Base-by-base conservation (phyloP, 768 basidiomycete genomes). In the Tulasnella sp. region DNA sequence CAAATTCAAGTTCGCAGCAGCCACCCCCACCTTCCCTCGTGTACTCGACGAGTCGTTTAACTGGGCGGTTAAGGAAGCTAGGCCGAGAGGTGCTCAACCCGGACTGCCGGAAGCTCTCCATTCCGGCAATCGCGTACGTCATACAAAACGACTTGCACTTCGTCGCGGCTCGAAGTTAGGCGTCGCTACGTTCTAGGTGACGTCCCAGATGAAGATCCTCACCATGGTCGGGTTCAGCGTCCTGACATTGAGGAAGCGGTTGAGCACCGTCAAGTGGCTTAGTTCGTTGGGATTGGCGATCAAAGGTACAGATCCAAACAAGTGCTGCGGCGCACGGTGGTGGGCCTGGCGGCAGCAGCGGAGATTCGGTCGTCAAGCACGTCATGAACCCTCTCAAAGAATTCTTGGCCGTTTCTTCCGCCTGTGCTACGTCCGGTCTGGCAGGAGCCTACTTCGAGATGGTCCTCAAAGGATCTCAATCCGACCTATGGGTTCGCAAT, bases 371-470 rank as follows among this genome's bases (percentile, higher is more conserved):
- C 38, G 42, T 49, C 14, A 49, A 73, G 22, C 87, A 89, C 79
- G 85, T 87, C 45, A 96, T 97, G 94, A 88, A 90, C 78, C 89
- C 91, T 11, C 82, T 92, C 78, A 94, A 89, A 78, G 96, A 97
- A 0, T 96, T 99, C 83, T 81, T 92, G 68, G 97, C 97, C 1
- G 96, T 99, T 71, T 87, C 89, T 7, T 89, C 91, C 15, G 96
- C 97, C 0, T 99, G 97, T 85, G 90, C 96, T 82, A 97, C 96
- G 0, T 97, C 95, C 0, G 96, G 96, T 34, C 89, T 99, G 67
- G 96, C 96, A 0, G 96, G 96, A 7, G 96, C 97, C 36, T 99
- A 99, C 84, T 99, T 99, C 80, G 96, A 99, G 85, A 96, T 97
- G 92, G 95, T 96, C 42, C 85, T 96, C 79, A 99, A 97, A 85